Evolutionary conservation across 2,329 filamentous ascomycete species (phyloP).

Genomic region (Thielaviopsis populi): DNA sequence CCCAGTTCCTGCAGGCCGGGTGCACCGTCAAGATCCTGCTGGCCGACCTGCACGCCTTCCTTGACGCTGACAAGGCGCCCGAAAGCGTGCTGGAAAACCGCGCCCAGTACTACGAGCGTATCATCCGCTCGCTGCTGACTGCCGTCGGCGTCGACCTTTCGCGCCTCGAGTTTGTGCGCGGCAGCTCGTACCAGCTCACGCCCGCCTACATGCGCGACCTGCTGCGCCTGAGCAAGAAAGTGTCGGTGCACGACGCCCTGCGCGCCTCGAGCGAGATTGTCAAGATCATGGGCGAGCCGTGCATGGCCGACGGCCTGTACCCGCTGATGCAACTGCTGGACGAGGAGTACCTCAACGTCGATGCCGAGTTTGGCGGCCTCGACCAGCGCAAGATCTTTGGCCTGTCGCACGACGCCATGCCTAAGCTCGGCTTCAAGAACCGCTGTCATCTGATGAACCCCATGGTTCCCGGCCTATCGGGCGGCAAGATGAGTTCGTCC

Average conservation of each 20-base stretch:
- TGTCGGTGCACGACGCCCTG: slow-evolving; percentile 67
- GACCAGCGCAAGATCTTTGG: slow-evolving; percentile 87
- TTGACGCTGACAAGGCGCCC: slow-evolving; percentile 74
- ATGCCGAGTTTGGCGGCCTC: slow-evolving; percentile 71
- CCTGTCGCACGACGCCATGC: slow-evolving; percentile 69
- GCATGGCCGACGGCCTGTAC: slow-evolving; percentile 38
- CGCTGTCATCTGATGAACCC: slow-evolving; percentile 38
- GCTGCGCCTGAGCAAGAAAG: slow-evolving; percentile 48
- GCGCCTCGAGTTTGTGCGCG: slow-evolving; percentile 69
- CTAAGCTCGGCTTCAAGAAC: slow-evolving; percentile 65
- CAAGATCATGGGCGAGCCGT: slow-evolving; percentile 70
- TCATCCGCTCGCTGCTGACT: slow-evolving; percentile 60
- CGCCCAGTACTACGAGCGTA: slow-evolving; percentile 66
- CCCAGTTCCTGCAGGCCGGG: slow-evolving; percentile 69
- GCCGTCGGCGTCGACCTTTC: slow-evolving; percentile 66
- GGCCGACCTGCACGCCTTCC: slow-evolving; percentile 60
- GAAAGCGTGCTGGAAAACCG: slow-evolving; percentile 74
- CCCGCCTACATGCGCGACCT: slow-evolving; percentile 75
- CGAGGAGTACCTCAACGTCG: slow-evolving; percentile 75
- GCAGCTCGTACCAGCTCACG: slow-evolving; percentile 65
- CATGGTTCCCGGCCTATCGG: slow-evolving; percentile 76
- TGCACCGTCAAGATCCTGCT: slow-evolving; percentile 71
- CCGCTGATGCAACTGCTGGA: slow-evolving; percentile 65
- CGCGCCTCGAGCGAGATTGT: slow-evolving; percentile 89
- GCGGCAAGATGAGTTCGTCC: slow-evolving; percentile 76